Conservation (phyloP, 148 eudicot species). For the Pharnaceum exiguum region DNA sequence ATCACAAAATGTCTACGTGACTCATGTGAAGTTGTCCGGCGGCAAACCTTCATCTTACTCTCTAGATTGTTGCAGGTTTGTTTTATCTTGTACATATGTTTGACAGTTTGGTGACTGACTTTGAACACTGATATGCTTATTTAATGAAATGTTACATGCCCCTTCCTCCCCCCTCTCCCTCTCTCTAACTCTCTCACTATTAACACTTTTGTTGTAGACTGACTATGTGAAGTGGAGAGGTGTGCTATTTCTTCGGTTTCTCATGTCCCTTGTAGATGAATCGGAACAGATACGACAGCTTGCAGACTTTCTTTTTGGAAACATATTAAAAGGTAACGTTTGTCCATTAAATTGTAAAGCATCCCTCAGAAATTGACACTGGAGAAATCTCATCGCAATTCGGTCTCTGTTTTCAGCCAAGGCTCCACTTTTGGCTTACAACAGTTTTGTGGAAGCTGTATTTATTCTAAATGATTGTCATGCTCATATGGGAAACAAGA, state of each 20-base stretch:
- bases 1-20: slow-evolving; percentile 96
- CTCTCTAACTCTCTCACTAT: slow-evolving; percentile 4
- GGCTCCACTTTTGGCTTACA: slow-evolving; percentile 96
- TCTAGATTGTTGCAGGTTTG: slow-evolving; percentile 85
- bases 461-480: slow-evolving; percentile 87
- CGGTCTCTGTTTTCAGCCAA: slow-evolving; percentile 53
- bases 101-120: too few species aligned
- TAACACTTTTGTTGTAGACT: slow-evolving; percentile 39
- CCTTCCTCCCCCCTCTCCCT: too few species aligned
- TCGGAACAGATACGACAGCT: slow-evolving; percentile 81
- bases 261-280: slow-evolving; percentile 85
- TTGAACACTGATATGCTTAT: too few species aligned
- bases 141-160: too few species aligned
- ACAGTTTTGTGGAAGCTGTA: slow-evolving; percentile 93
- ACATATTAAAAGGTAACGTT: slow-evolving; percentile 73
- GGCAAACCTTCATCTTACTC: slow-evolving; percentile 90
- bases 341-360: not conserved
- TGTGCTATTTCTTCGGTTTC: slow-evolving; percentile 79
- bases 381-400: slow-evolving; percentile 7
- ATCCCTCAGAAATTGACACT: not conserved
- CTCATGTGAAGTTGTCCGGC: slow-evolving; percentile 86
- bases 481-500: slow-evolving; percentile 57
- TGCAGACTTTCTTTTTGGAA: slow-evolving; percentile 91
- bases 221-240: slow-evolving; percentile 99
- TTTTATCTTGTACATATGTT: too few species aligned